Conservation (phyloP, 23 red algal species). For the Pyropia yezoensis region DNA sequence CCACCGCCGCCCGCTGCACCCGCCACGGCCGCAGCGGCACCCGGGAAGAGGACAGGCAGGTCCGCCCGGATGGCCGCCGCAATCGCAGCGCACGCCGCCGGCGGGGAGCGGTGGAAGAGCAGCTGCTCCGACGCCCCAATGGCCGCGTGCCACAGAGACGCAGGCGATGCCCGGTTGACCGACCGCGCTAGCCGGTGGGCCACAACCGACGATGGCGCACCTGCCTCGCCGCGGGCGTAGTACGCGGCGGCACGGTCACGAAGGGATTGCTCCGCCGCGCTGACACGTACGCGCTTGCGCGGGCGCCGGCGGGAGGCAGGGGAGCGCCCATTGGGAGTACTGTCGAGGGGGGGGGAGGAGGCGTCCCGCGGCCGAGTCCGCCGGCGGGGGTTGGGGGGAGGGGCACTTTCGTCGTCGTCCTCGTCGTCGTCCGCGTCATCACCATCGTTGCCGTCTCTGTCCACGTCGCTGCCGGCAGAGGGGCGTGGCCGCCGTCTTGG, state of each 20-base stretch:
- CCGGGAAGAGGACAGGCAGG: too few species aligned
- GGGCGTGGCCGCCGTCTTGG: background rate
- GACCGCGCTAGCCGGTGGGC: slow-evolving; percentile 22
- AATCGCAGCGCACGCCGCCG: background rate
- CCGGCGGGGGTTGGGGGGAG: too few species aligned
- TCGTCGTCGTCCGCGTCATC: background rate
- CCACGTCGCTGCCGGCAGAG: slow-evolving; percentile 6
- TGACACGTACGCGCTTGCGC: too few species aligned
- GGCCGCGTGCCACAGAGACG: slow-evolving; percentile 20
- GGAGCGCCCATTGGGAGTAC: too few species aligned
- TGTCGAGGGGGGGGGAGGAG: too few species aligned
- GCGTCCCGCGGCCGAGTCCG: too few species aligned
- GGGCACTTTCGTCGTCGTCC: background rate
- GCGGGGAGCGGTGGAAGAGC: background rate
- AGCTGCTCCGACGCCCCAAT: slow-evolving; percentile 31
- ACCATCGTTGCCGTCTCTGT: slow-evolving; percentile 7
- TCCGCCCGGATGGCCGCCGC: background rate
- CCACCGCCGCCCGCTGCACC: too few species aligned
- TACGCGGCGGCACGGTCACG: too few species aligned
- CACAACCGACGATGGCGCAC: slow-evolving; percentile 10
- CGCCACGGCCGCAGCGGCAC: too few species aligned
- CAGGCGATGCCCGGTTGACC: slow-evolving; percentile 5
- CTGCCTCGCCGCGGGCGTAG: background rate
- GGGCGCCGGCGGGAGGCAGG: too few species aligned
- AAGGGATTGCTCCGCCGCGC: too few species aligned